Percentiles rank a stretch among this genome's conserved stretches.
Conservation (phyloP, 805 yeast genomes). For the Wickerhamiella dianesei region DNA sequence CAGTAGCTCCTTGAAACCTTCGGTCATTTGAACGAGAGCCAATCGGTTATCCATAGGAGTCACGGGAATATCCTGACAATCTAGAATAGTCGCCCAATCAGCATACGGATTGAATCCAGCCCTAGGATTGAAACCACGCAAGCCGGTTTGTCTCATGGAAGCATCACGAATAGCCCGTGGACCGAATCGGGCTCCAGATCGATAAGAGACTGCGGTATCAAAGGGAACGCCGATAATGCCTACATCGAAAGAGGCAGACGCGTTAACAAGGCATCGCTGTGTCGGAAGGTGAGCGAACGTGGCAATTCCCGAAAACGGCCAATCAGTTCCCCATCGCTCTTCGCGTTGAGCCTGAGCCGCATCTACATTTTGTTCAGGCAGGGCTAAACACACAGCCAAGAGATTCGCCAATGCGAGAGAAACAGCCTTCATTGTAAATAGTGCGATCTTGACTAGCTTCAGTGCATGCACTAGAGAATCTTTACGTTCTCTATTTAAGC, state of each 20-base stretch:
- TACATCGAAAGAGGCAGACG: slow-evolving; percentile 41
- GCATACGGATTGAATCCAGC: slow-evolving; percentile 50
- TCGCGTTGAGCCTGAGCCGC: background rate
- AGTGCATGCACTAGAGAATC: no score
- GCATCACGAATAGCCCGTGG: slow-evolving; percentile 34
- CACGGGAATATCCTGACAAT: slow-evolving; percentile 58
- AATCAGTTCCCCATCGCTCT: slow-evolving; percentile 48
- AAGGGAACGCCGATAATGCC: slow-evolving; percentile 72
- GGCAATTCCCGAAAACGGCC: slow-evolving; percentile 39
- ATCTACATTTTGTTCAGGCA: background rate
- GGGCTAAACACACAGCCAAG: no score
- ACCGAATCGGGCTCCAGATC: slow-evolving; percentile 77
- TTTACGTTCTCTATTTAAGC: background rate
- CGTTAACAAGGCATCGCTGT: slow-evolving; percentile 41
- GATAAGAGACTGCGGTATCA: slow-evolving; percentile 66
- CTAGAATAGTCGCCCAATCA: slow-evolving; percentile 40
- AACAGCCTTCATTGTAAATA: background rate
- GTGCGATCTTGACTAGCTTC: no score
- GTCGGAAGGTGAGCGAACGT: slow-evolving; percentile 63
- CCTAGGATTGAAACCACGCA: slow-evolving; percentile 58
- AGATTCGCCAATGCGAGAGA: background rate
- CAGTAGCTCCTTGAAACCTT: slow-evolving; percentile 42
- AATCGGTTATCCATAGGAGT: slow-evolving; percentile 54
- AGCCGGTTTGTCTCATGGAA: slow-evolving; percentile 43
- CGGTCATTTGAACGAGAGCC: slow-evolving; percentile 50